Percentiles rank a stretch among this genome's conserved stretches.
These are phyloP conservation scores for Fusarium euwallaceae DNA, from an alignment of 2,329 filamentous ascomycete species.

Conservation along the genomic window DNA sequence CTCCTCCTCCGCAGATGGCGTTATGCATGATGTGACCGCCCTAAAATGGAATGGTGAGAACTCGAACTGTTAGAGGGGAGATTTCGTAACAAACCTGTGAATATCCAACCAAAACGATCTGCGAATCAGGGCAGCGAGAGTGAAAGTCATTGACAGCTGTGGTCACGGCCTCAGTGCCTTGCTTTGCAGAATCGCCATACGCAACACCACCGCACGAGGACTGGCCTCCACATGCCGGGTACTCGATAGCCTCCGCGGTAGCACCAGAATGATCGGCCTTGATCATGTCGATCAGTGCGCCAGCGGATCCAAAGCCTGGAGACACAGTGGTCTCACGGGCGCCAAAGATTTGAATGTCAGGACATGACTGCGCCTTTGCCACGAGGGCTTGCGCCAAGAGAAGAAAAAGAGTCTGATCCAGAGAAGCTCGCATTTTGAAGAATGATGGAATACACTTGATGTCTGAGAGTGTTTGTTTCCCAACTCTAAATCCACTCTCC, in stretches of 20 bases:
- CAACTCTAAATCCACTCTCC: neutral
- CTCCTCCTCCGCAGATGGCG: conserved; percentile 71
- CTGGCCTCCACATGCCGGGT: conserved; percentile 75
- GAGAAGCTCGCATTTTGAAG: conserved; percentile 23
- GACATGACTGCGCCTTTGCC: conserved; percentile 49
- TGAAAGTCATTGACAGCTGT: conserved; percentile 71
- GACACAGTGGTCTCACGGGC: conserved; percentile 63
- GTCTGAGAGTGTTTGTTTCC: neutral
- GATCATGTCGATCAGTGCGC: conserved; percentile 64
- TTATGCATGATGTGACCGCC: conserved; percentile 75
- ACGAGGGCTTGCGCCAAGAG: conserved; percentile 19
- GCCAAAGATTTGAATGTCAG: conserved; percentile 60
- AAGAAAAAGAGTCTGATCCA: conserved; percentile 16
- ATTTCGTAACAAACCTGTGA: conserved; percentile 62
- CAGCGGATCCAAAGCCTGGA: conserved; percentile 65
- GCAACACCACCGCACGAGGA: conserved; percentile 68
- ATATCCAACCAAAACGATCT: conserved; percentile 73
- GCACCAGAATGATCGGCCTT: conserved; percentile 61
- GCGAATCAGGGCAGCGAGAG: conserved; percentile 66
- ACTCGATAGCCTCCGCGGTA: conserved; percentile 67
- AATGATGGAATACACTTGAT: neutral
- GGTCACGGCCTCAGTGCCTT: conserved; percentile 70
- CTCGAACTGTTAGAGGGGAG: rapidly evolving
- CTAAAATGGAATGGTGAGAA: conserved; percentile 46
- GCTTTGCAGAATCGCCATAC: conserved; percentile 70